Percentiles rank a stretch among this genome's conserved stretches.
Conservation (phyloP, 108 stramenopile species). For the Nitzschia sp. region DNA sequence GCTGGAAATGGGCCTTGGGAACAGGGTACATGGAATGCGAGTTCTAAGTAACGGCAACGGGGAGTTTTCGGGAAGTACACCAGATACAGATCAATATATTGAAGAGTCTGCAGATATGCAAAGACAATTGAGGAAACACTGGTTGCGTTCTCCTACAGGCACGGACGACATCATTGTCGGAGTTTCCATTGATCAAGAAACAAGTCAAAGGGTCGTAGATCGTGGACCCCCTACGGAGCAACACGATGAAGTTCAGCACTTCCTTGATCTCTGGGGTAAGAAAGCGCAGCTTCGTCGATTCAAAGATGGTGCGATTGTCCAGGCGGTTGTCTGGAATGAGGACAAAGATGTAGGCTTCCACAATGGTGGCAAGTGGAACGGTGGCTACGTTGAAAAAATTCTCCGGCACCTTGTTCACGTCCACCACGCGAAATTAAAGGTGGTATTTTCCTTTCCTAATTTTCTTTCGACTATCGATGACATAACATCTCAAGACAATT, state of each 20-base stretch:
- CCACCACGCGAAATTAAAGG: slow-evolving; percentile 44
- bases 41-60: slow-evolving; percentile 79
- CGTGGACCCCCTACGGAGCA: slow-evolving; percentile 83
- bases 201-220: slow-evolving; percentile 72
- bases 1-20: slow-evolving; percentile 64
- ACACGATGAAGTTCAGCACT: slow-evolving; percentile 44
- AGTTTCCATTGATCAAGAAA: slow-evolving; percentile 63
- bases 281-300: slow-evolving; percentile 79
- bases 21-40: slow-evolving; percentile 57
- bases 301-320: slow-evolving; percentile 91
- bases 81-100: slow-evolving; percentile 36
- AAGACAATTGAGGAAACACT: background rate
- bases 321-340: slow-evolving; percentile 83
- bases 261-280: slow-evolving; percentile 77
- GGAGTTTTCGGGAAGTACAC: slow-evolving; percentile 12
- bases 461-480: slow-evolving; percentile 72
- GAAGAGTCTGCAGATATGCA: slow-evolving; percentile 8
- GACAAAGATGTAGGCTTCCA: slow-evolving; percentile 32
- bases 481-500: slow-evolving; percentile 6
- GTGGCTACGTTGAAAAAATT: slow-evolving; percentile 77
- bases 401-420: slow-evolving; percentile 59
- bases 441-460: slow-evolving; percentile 54
- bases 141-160: slow-evolving; percentile 26
- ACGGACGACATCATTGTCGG: slow-evolving; percentile 47
- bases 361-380: slow-evolving; percentile 60